phyloP scores from a whole-genome alignment of 352 stramenopile species.

The Pythium rishiriense region DNA sequence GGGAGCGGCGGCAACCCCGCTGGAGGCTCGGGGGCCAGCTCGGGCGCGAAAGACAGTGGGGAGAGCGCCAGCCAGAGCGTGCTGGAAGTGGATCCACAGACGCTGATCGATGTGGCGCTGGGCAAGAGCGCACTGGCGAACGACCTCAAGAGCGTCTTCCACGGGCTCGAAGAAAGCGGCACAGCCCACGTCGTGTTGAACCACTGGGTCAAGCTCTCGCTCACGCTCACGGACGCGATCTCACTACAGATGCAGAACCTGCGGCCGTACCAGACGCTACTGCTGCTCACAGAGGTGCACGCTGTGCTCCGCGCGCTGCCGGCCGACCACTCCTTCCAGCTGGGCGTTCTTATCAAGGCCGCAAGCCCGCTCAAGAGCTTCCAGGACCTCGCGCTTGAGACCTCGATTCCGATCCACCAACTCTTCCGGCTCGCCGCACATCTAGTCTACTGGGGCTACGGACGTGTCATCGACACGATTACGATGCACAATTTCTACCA shows the following conservation, averaged over 20 bases:
- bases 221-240: conserved; percentile 73
- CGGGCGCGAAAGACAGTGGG: conserved; percentile 25
- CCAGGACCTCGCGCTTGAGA: conserved; percentile 80
- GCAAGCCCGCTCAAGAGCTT: conserved; percentile 87
- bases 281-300: conserved; percentile 69
- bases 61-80: conserved; percentile 27
- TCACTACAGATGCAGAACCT: conserved; percentile 60
- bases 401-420: conserved; percentile 74
- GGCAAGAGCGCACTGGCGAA: conserved; percentile 79
- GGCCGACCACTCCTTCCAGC: conserved; percentile 76
- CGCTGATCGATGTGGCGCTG: conserved; percentile 80
- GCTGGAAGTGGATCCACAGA: conserved; percentile 73
- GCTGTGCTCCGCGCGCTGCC: conserved; percentile 64
- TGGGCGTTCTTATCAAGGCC: conserved; percentile 64
- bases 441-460: conserved; percentile 84
- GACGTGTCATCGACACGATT: conserved; percentile 77
- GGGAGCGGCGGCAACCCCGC: conserved; percentile 11
- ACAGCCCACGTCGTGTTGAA: conserved; percentile 82
- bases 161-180: conserved; percentile 75
- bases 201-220: conserved; percentile 84
- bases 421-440: conserved; percentile 82
- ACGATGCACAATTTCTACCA: conserved; percentile 89
- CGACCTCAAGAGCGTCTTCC: conserved; percentile 84
- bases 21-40: conserved; percentile 19
- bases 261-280: conserved; percentile 82